phyloP scores from a whole-genome alignment of 192 early-diverging fungal species.

The Gorgonomyces haynaldii region DNA sequence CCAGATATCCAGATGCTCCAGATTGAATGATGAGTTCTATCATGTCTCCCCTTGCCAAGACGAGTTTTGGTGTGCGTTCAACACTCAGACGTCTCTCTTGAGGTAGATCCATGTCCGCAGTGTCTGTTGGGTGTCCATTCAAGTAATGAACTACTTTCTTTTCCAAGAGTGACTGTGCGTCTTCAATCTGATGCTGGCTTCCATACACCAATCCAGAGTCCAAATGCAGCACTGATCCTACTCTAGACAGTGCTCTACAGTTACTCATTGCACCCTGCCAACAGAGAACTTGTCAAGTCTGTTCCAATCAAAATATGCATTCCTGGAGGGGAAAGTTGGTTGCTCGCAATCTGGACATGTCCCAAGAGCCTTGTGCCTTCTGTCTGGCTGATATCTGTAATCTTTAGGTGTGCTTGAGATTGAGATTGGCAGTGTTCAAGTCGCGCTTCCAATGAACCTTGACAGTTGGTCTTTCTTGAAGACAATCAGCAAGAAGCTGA shows the following conservation, averaged over 20 bases:
- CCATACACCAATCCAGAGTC: neutral
- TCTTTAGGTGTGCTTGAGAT: too few species aligned
- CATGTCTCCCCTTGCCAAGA: neutral
- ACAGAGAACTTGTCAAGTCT: too few species aligned
- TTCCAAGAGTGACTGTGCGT: neutral
- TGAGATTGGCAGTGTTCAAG: too few species aligned
- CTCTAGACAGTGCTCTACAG: neutral
- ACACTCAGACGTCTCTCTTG: neutral
- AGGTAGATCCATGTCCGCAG: neutral
- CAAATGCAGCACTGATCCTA: neutral
- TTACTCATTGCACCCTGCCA: constrained; percentile 16
- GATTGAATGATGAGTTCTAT: constrained; percentile 1
- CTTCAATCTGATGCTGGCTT: neutral
- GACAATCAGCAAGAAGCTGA: too few species aligned
- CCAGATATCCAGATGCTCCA: neutral
- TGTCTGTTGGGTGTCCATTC: neutral
- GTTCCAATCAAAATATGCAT: too few species aligned
- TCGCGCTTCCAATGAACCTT: too few species aligned
- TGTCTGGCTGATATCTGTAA: too few species aligned
- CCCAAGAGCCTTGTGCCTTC: too few species aligned
- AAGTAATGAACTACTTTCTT: neutral
- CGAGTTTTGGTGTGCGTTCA: neutral
- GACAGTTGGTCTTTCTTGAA: too few species aligned
- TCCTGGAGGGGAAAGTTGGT: too few species aligned
- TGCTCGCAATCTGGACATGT: too few species aligned